Conservation (phyloP, 2,329 filamentous ascomycete genomes). For the Fusarium metavorans region DNA sequence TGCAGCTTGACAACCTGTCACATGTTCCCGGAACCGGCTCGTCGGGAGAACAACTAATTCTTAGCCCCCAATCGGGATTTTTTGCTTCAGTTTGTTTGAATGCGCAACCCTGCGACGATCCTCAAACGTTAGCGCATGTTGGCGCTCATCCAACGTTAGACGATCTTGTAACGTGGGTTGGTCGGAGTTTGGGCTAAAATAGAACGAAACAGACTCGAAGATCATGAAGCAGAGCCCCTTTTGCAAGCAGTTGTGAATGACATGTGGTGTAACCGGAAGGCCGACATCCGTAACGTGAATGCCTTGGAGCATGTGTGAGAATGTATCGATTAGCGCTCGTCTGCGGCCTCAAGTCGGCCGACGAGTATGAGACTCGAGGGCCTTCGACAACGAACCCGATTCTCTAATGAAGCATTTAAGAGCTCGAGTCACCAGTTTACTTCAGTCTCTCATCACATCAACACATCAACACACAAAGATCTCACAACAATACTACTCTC, state of each 20-base stretch:
- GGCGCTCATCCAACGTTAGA: constrained; percentile 1
- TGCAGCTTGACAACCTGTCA: background rate
- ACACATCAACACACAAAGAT: background rate
- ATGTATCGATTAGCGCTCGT: background rate
- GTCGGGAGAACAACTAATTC: background rate
- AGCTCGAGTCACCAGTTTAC: background rate
- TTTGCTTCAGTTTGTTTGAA: background rate
- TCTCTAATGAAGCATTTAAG: background rate
- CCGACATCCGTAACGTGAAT: constrained; percentile 11
- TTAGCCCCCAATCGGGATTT: background rate
- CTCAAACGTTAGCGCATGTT: constrained; percentile 21
- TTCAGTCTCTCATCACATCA: background rate
- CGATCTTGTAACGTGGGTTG: constrained; percentile 13
- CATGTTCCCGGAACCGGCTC: background rate
- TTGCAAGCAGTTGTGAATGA: background rate
- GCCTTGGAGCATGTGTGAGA: background rate
- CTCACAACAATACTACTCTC: background rate
- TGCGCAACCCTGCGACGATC: constrained; percentile 9
- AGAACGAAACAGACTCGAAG: background rate
- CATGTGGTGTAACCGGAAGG: constrained; percentile 3
- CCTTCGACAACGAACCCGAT: background rate
- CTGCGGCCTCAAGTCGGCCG: background rate
- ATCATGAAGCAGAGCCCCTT: background rate
- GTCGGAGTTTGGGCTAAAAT: background rate
- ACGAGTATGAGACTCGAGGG: background rate